phyloP scores from a whole-genome alignment of 1,284 basidiomycete genomes.

The Ceratobasidium theobromae region DNA sequence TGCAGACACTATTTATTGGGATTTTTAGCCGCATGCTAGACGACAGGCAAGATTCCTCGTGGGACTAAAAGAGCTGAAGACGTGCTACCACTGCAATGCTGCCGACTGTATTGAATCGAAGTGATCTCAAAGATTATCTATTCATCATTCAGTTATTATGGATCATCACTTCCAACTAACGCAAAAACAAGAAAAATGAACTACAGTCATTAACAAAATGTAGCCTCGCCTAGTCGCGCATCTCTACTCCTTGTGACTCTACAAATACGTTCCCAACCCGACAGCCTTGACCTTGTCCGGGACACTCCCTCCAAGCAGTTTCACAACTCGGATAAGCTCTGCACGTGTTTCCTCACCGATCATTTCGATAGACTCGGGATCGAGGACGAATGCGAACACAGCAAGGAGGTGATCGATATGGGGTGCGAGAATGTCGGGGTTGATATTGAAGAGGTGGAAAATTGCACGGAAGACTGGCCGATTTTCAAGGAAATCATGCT shows the following conservation, averaged over 20 bases:
- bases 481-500: constrained; percentile 89
- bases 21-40: no score
- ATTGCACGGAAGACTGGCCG: constrained; percentile 86
- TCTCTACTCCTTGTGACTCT: neutral
- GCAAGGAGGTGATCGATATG: constrained; percentile 81
- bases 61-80: no score
- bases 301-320: constrained; percentile 70
- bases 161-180: neutral
- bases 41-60: no score
- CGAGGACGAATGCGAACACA: constrained; percentile 84
- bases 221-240: neutral
- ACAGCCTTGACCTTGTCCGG: constrained; percentile 75
- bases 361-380: constrained; percentile 70
- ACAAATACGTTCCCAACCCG: constrained; percentile 51
- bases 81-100: neutral
- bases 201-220: neutral
- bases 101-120: neutral
- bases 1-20: no score
- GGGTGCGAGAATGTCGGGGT: constrained; percentile 69
- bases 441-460: constrained; percentile 82
- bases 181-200: neutral
- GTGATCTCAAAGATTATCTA: no score
- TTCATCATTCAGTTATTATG: neutral
- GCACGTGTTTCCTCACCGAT: constrained; percentile 73
- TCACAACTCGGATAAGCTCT: constrained; percentile 75